Conservation (phyloP, 2,329 filamentous ascomycete genomes). For the Apiospora kogelbergensis region DNA sequence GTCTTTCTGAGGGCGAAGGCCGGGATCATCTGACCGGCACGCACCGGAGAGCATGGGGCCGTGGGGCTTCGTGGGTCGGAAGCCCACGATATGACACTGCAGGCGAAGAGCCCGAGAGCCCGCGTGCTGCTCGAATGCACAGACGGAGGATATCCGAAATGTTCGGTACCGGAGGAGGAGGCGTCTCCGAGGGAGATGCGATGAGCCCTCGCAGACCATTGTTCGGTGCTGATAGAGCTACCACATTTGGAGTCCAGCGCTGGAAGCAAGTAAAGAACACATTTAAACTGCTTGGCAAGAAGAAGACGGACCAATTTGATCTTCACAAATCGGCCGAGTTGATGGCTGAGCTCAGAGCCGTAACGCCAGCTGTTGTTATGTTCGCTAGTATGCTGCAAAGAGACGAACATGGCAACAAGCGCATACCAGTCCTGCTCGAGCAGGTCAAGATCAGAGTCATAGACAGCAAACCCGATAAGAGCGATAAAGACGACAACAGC, state of each 20-base stretch:
- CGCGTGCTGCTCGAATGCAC: slow-evolving; percentile 46
- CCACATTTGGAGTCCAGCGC: slow-evolving; percentile 75
- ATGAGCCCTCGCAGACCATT: slow-evolving; percentile 56
- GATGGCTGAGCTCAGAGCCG: slow-evolving; percentile 91
- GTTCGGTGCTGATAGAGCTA: slow-evolving; percentile 65
- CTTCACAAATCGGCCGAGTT: slow-evolving; percentile 94
- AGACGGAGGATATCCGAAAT: slow-evolving; percentile 64
- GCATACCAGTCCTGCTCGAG: slow-evolving; percentile 91
- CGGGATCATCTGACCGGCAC: slow-evolving; percentile 59
- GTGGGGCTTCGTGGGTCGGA: slow-evolving; percentile 59
- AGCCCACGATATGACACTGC: slow-evolving; percentile 48
- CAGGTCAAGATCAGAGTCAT: slow-evolving; percentile 87
- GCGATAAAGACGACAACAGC: slow-evolving; percentile 60
- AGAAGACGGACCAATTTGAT: slow-evolving; percentile 86
- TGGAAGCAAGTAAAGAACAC: slow-evolving; percentile 95
- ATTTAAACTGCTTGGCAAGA: slow-evolving; percentile 71
- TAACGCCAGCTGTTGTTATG: slow-evolving; percentile 89
- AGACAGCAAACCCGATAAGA: slow-evolving; percentile 72
- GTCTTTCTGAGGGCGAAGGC: slow-evolving; percentile 74
- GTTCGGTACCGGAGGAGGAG: slow-evolving; percentile 63
- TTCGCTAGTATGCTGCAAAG: slow-evolving; percentile 97
- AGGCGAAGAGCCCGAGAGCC: slow-evolving; percentile 51
- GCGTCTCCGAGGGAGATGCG: slow-evolving; percentile 62
- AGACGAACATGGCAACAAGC: slow-evolving; percentile 92
- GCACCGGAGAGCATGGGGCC: slow-evolving; percentile 50